Percentiles rank a stretch among this genome's conserved stretches.
phyloP scores from a whole-genome alignment of 2,329 filamentous ascomycete species.

The Clonostachys rhizophaga region DNA sequence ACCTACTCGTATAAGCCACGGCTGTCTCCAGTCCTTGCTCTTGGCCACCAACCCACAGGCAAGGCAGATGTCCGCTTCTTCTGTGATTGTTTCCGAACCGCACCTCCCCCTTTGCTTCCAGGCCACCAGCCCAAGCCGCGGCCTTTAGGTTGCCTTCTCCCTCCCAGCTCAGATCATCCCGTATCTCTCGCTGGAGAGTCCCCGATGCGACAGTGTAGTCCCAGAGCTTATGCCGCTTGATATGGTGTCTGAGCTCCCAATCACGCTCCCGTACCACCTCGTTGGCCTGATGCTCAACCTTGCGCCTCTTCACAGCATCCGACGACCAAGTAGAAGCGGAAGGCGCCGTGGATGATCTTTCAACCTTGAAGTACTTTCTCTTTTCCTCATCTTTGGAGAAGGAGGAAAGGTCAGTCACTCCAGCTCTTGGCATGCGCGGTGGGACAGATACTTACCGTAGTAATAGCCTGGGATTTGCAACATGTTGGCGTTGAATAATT shows the following conservation, averaged over 20 bases:
- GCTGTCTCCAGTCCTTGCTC: conserved; percentile 33
- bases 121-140: conserved; percentile 29
- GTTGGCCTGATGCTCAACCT: conserved; percentile 31
- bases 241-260: conserved; percentile 25
- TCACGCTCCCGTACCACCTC: conserved; percentile 15
- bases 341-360: conserved; percentile 50
- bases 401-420: neutral
- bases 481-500: conserved; percentile 12
- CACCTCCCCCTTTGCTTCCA: conserved; percentile 33
- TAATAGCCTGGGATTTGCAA: conserved; percentile 47
- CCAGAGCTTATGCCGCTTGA: conserved; percentile 27
- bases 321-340: conserved; percentile 46
- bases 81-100: conserved; percentile 17
- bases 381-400: conserved; percentile 42
- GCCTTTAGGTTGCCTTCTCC: conserved; percentile 12
- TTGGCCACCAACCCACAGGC: conserved; percentile 30
- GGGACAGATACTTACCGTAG: conserved; percentile 32
- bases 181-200: conserved; percentile 18
- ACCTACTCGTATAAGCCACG: conserved; percentile 38
- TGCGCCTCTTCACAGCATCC: conserved; percentile 53
- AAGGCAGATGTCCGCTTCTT: conserved; percentile 26
- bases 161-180: conserved; percentile 2
- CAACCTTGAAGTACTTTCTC: conserved; percentile 65
- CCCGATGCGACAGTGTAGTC: conserved; percentile 23
- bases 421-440: neutral